phyloP scores from a whole-genome alignment of 228 moss, liverwort and hornwort genomes.

The Sphagnum fallax region DNA sequence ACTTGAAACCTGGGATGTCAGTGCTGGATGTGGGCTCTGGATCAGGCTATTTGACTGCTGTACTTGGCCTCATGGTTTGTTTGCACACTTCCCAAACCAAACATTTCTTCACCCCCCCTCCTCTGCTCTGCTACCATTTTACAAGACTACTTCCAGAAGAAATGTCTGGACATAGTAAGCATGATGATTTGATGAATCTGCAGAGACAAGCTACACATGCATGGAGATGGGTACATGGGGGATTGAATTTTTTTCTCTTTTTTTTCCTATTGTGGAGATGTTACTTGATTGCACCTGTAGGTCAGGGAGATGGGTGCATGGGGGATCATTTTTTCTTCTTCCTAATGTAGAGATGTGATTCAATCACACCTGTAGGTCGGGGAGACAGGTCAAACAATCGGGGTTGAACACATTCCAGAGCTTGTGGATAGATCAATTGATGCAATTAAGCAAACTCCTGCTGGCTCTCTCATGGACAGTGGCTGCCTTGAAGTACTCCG shows the following conservation, averaged over 20 bases:
- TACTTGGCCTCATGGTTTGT: slow-evolving; percentile 41
- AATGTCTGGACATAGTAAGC: no score
- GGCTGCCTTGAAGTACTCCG: slow-evolving; percentile 21
- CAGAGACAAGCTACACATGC: no score
- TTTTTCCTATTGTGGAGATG: no score
- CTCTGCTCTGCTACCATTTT: not conserved
- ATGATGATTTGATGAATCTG: no score
- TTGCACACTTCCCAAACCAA: no score
- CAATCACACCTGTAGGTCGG: slow-evolving; percentile 53
- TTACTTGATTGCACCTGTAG: slow-evolving; percentile 15
- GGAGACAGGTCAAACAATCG: slow-evolving; percentile 72
- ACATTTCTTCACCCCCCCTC: not conserved
- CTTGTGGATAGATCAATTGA: slow-evolving; percentile 74
- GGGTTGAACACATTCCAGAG: slow-evolving; percentile 84
- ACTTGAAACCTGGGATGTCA: slow-evolving; percentile 49
- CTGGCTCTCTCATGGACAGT: slow-evolving; percentile 56
- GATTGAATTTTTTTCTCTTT: no score
- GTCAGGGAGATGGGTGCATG: slow-evolving; percentile 12
- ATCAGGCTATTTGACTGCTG: slow-evolving; percentile 51
- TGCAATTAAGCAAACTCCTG: slow-evolving; percentile 79
- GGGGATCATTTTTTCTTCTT: no score
- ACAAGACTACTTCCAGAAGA: no score
- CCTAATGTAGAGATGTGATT: no score
- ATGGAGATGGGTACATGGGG: no score
- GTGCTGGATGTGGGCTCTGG: slow-evolving; percentile 58